Base-by-base conservation (phyloP, 345 rosid genomes). In the Viola odorata region DNA sequence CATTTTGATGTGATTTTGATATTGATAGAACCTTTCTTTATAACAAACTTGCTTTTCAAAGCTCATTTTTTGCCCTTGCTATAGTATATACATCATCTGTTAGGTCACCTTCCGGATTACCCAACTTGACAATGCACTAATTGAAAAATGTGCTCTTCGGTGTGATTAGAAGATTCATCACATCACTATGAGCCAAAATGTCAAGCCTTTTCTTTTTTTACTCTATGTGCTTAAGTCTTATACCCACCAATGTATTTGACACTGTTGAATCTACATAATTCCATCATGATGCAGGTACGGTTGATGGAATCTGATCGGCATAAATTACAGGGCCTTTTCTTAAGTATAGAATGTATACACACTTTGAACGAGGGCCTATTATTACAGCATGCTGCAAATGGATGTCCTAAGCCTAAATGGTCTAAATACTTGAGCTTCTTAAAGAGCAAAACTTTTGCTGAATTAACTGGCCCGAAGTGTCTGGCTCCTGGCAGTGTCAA, bases 311-410 rank as follows among this genome's bases (percentile, higher is more conserved):
- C 89, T 57, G 83, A 90, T 74, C 77, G 69, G 51, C 65, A 77
- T 66, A 78, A 61, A 74, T 76, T 80, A 72, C 76, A 84, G 60
- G 86, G 75, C 54, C 61, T 86, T n/a, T 58, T 90, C 66, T 53
- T 94, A 69, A 94, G 79, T 64, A 57, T 88, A 64, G 95, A 94
- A 73, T 90, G 99, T 64, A 85, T 94, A 40, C 78, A 94, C 71
- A 88, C 97, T 62, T 61, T 94, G 76, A 94, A 94, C 62, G 92
- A 90, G 75, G 99, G 95, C 62, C 91, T 94, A 60, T 70, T 90
- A 63, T 63, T 82, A 65, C 89, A 69, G 48, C 99, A 90, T 72
- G 80, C 92, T 59, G 80, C 81, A 66, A 70, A 79, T 65, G 95
- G 95, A 55, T 94, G 99, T 69, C 67, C 91, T 1, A 86, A 86